Base-by-base conservation (phyloP, 805 yeast genomes). In the Suhomyces sp. region DNA sequence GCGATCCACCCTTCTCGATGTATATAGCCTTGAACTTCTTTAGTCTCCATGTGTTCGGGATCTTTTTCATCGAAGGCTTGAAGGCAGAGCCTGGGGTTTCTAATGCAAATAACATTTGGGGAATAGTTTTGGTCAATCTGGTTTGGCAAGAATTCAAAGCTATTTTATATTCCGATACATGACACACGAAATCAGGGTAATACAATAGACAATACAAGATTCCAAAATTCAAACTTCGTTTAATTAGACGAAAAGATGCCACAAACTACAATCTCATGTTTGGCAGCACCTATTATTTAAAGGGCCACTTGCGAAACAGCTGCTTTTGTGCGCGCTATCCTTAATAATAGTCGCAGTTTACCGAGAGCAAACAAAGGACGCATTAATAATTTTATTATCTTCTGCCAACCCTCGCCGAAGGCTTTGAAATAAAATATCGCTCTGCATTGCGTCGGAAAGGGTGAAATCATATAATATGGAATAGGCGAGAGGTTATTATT, bases 81-180 rank as follows among this genome's bases (percentile, higher is more conserved):
- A 72, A 72, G 8, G 73, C 69, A 5, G 76, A 69, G n/a, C 71
- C 72, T 4, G 69, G 68, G 7, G 69, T 65, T 49, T 72, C 60
- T 53, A 71, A 63, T 21, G 70, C 69, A 56, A 46, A 60, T 49
- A 66, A 59, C 70, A 66, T 66, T 12, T 24, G 45, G 21, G 10
- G n/a, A 8, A 6, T 37, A 4, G 41, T 37, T 37, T 37, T 31
- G 9, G 17, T 4, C 7, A 6, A 19, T 12, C 17, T 37, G 41
- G 6, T 37, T 17, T 7, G 22, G 13, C 41, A 19, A 37, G 41
- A 8, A 17, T 17, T 37, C 22, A 17, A 17, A 17, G 7, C 13
- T 19, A 12, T 17, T 37, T 19, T 37, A 37, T 37, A 37, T 17
- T n/a, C 35, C 35, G 35, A 31, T n/a, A 4, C 17, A n/a, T 31